Conservation (phyloP, 805 yeast genomes). For the Candida chilensis region DNA sequence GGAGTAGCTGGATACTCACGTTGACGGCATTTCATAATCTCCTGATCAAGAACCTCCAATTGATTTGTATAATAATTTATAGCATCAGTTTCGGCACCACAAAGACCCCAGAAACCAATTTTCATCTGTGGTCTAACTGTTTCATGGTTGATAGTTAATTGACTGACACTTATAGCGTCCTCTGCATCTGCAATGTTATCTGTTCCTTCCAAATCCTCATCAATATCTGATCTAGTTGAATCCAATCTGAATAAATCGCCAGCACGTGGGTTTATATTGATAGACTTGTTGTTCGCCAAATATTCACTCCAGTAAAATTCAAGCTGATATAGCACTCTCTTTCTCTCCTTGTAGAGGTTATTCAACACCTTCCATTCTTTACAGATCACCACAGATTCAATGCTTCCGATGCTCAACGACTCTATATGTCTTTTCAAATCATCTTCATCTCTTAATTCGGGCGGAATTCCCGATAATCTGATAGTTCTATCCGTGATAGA, state of each 20-base stretch:
- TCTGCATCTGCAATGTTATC: conserved; percentile 5
- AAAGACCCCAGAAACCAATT: conserved; percentile 50
- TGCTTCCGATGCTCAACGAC: conserved; percentile 70
- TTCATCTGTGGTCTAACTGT: conserved; percentile 61
- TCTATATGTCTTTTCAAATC: conserved; percentile 69
- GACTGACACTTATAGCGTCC: no score
- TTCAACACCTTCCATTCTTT: conserved; percentile 81
- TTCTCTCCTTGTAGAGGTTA: conserved; percentile 50
- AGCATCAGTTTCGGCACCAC: conserved; percentile 72
- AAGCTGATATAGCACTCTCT: conserved; percentile 38
- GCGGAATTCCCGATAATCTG: conserved; percentile 81
- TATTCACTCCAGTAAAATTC: conserved; percentile 72
- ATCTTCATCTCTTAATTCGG: conserved; percentile 63
- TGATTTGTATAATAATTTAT: conserved; percentile 68
- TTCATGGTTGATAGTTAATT: no score
- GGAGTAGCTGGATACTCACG: conserved; percentile 76
- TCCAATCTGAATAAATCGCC: conserved; percentile 18
- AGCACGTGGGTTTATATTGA: conserved; percentile 15
- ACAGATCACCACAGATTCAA: conserved; percentile 69
- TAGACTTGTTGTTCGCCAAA: conserved; percentile 24
- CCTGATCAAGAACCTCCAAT: conserved; percentile 60
- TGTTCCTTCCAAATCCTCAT: not conserved
- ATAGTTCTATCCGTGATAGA: conserved; percentile 90
- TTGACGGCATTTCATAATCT: conserved; percentile 54
- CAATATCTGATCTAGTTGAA: not conserved